These are phyloP conservation scores for Nyssa sinensis DNA, from an alignment of 148 eudicot species.

Conservation along the genomic window DNA sequence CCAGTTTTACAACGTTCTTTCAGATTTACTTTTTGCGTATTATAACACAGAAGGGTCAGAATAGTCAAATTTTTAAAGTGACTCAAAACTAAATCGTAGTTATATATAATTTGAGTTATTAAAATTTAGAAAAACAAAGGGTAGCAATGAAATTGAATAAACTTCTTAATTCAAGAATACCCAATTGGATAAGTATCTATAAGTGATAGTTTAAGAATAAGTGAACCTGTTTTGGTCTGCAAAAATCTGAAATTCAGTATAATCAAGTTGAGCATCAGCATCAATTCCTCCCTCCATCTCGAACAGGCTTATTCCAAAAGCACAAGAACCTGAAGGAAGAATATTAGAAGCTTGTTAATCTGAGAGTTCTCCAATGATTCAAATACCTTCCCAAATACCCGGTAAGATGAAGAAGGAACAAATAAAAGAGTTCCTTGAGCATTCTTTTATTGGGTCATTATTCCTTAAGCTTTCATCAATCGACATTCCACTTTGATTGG, in stretches of 20 bases:
- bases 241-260: constrained; percentile 57
- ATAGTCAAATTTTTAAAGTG: not conserved
- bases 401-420: no score
- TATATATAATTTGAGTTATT: no score
- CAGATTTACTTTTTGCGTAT: no score
- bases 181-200: constrained; percentile 10
- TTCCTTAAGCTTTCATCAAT: not conserved
- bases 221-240: constrained; percentile 63
- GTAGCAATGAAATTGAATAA: not conserved
- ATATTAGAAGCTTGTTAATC: not conserved
- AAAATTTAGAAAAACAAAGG: not conserved
- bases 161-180: not conserved
- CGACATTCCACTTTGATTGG: not conserved
- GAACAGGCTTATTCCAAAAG: constrained; percentile 12
- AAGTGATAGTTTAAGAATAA: not conserved
- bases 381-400: no score
- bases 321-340: constrained; percentile 20
- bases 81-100: not conserved
- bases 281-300: constrained; percentile 55
- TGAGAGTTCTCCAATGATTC: constrained; percentile 10
- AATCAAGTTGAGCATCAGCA: constrained; percentile 53
- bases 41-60: no score
- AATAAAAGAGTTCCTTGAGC: no score
- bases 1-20: no score
- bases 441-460: no score